Conservation (phyloP, 345 rosid species). For the Trapa bicornis region DNA sequence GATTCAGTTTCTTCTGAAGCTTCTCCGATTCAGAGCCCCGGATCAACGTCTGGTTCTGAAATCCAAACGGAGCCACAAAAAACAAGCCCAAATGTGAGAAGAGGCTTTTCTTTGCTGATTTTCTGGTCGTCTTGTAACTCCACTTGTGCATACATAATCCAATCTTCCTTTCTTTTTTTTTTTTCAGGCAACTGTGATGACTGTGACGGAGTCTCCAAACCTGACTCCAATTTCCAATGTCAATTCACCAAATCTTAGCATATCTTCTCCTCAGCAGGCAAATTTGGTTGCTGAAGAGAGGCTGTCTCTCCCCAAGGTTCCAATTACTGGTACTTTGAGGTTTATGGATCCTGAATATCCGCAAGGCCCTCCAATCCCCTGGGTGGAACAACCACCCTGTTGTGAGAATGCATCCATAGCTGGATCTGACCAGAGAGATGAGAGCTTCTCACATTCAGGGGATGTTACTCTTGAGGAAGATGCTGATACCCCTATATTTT, state of each 20-base stretch:
- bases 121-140: too few species aligned
- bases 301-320: not conserved
- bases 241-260: too few species aligned
- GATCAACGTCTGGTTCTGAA: not conserved
- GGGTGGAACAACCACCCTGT: not conserved
- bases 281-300: not conserved
- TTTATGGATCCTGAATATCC: not conserved
- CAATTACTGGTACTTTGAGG: not conserved
- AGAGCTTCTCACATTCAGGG: not conserved
- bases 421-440: not conserved
- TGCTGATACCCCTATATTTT: not conserved
- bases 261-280: not conserved
- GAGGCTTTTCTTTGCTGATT: too few species aligned
- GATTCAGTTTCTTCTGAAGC: not conserved
- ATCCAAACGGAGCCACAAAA: too few species aligned
- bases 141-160: too few species aligned
- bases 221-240: not conserved
- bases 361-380: not conserved
- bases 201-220: too few species aligned
- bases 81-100: too few species aligned
- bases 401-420: not conserved
- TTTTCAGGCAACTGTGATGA: too few species aligned
- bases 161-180: too few species aligned
- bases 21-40: not conserved
- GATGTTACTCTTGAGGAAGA: not conserved